Percentiles rank a stretch among this genome's conserved stretches.
These are phyloP conservation scores for Cynanchum wilfordii DNA, from an alignment of 257 asterid genomes.

Conservation along the genomic window DNA sequence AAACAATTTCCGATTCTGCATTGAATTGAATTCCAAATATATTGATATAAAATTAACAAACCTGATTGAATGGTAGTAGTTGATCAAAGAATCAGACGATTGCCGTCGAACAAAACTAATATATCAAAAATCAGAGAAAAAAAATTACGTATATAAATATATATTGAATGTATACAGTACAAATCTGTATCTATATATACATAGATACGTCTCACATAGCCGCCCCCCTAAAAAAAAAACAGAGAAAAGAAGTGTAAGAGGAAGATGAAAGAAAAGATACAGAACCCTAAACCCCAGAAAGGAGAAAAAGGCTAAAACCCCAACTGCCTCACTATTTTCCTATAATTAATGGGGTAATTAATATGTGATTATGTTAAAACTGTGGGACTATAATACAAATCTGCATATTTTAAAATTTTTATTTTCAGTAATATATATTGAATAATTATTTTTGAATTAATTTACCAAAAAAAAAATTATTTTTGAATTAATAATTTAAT, in stretches of 20 bases:
- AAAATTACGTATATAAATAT: no score
- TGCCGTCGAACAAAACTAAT: not conserved
- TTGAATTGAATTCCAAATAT: not conserved
- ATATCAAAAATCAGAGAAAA: no score
- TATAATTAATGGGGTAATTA: not conserved
- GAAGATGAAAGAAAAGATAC: not conserved
- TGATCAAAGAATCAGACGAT: not conserved
- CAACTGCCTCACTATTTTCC: not conserved
- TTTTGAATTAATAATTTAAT: no score
- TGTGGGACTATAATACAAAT: not conserved
- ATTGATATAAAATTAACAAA: not conserved
- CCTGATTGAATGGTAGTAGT: not conserved
- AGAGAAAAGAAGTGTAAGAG: not conserved
- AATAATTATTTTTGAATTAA: no score
- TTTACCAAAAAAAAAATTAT: no score
- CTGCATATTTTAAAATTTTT: no score
- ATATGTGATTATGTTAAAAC: not conserved
- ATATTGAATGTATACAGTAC: no score
- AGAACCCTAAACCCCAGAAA: conserved; percentile 9
- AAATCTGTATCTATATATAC: not conserved
- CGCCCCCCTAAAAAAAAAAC: conserved; percentile 1
- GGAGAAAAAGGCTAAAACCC: not conserved
- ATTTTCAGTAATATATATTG: no score
- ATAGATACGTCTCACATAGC: not conserved
- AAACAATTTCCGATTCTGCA: not conserved